These are phyloP conservation scores for Xylaria sp. DNA, from an alignment of 2,329 filamentous ascomycete species.

Conservation along the genomic window DNA sequence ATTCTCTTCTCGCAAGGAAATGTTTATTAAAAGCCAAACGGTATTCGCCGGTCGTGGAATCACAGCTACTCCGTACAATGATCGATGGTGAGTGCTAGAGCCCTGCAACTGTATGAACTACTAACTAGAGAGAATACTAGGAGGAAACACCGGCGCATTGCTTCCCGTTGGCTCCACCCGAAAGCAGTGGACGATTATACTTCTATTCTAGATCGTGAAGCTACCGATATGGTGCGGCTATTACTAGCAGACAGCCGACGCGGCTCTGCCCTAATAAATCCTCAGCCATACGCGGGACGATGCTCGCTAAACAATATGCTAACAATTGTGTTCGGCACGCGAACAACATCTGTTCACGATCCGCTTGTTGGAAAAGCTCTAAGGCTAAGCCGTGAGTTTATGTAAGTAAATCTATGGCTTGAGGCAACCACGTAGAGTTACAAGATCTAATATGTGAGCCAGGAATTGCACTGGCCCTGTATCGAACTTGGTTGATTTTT, in stretches of 20 bases:
- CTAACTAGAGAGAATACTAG: background rate
- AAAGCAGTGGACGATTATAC: conserved; percentile 15
- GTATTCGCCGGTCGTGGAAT: conserved; percentile 21
- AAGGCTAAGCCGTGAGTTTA: conserved; percentile 19
- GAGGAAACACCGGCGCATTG: conserved; percentile 22
- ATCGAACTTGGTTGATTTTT: conserved; percentile 22
- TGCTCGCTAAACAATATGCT: conserved; percentile 27
- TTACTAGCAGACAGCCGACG: conserved; percentile 4
- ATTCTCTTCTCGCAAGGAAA: conserved; percentile 21
- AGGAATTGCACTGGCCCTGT: conserved; percentile 23
- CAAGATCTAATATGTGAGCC: background rate
- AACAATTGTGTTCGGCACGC: conserved; percentile 17
- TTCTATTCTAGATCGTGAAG: conserved; percentile 12
- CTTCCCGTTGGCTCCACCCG: conserved; percentile 13
- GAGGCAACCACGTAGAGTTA: background rate
- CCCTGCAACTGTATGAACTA: background rate
- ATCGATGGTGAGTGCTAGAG: background rate
- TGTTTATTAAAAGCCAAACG: conserved; percentile 25
- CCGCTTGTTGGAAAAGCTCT: conserved; percentile 11
- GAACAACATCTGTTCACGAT: conserved; percentile 7
- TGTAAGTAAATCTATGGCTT: background rate
- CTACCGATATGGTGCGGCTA: conserved; percentile 17
- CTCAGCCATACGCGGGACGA: conserved; percentile 21
- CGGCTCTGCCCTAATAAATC: conserved; percentile 12
- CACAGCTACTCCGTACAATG: conserved; percentile 20